A percentile compares a stretch with the other conserved stretches of the same genome.
phyloP scores from a whole-genome alignment of 495 filamentous ascomycete species.

The Trichocladium uniseriatum region DNA sequence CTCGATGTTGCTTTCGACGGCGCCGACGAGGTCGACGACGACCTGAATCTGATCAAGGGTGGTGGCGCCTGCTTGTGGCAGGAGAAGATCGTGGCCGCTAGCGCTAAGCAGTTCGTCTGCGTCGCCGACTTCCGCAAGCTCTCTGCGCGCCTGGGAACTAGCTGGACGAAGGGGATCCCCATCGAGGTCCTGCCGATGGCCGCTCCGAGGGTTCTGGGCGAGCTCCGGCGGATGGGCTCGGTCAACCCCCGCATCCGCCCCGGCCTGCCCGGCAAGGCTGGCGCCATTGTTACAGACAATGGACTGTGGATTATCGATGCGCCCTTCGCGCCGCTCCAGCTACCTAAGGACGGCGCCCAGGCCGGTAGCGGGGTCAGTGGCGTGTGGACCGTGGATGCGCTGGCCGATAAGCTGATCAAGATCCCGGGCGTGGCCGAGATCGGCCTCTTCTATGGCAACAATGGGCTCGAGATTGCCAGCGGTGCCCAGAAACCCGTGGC shows the following conservation, averaged over 20 bases:
- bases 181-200: constrained; percentile 88
- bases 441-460: constrained; percentile 75
- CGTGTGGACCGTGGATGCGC: constrained; percentile 65
- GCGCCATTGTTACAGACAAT: constrained; percentile 86
- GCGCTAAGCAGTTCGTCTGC: constrained; percentile 81
- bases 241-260: constrained; percentile 57
- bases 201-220: constrained; percentile 57
- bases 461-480: constrained; percentile 56
- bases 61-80: constrained; percentile 95
- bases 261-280: constrained; percentile 59
- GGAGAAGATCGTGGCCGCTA: constrained; percentile 87
- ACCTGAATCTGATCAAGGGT: constrained; percentile 94
- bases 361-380: constrained; percentile 45
- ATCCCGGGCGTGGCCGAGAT: constrained; percentile 87
- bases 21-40: constrained; percentile 92
- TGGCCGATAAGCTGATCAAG: constrained; percentile 63
- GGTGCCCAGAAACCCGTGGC: constrained; percentile 84
- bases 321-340: constrained; percentile 63
- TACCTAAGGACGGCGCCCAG: constrained; percentile 42
- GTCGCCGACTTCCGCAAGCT: constrained; percentile 92
- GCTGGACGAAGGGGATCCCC: constrained; percentile 70
- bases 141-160: constrained; percentile 62
- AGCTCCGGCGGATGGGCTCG: constrained; percentile 61
- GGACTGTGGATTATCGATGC: constrained; percentile 90
- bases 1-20: constrained; percentile 85